phyloP scores from a whole-genome alignment of 2,329 filamentous ascomycete species.

The Talaromyces islandicus region DNA sequence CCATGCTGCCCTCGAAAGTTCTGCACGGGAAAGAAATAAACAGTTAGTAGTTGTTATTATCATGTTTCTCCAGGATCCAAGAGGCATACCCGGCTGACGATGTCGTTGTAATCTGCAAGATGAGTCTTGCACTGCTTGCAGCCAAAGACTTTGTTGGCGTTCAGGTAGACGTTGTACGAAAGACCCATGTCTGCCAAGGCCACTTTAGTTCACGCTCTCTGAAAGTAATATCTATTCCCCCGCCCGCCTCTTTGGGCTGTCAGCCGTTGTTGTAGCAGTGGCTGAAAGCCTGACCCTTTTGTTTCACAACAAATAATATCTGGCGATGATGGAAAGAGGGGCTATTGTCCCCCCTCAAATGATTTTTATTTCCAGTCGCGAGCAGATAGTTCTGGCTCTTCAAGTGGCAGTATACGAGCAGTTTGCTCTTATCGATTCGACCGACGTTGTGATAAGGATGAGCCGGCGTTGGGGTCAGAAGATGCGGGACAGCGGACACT shows the following conservation, averaged over 20 bases:
- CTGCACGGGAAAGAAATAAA: slow-evolving; percentile 39
- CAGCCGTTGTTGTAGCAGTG: background rate
- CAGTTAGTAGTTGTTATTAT: background rate
- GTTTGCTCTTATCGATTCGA: background rate
- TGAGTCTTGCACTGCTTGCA: slow-evolving; percentile 96
- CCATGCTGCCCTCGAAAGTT: slow-evolving; percentile 98
- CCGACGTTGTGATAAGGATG: background rate
- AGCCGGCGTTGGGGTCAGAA: background rate
- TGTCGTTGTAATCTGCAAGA: slow-evolving; percentile 89
- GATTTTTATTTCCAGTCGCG: background rate
- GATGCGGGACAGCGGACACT: background rate
- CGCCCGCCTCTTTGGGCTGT: background rate
- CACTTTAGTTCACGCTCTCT: background rate
- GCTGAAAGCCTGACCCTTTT: background rate
- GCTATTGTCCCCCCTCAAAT: background rate
- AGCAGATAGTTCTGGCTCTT: background rate
- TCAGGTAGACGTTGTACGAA: slow-evolving; percentile 85
- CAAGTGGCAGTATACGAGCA: background rate
- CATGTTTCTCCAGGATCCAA: background rate
- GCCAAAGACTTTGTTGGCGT: slow-evolving; percentile 79
- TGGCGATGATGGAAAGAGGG: background rate
- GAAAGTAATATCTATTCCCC: background rate
- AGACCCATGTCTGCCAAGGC: slow-evolving; percentile 63
- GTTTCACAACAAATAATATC: background rate
- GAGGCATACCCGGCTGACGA: slow-evolving; percentile 75